Evolutionary conservation across 2,329 filamentous ascomycete genomes (phyloP).

Genomic region (Cercospora citrullina): DNA sequence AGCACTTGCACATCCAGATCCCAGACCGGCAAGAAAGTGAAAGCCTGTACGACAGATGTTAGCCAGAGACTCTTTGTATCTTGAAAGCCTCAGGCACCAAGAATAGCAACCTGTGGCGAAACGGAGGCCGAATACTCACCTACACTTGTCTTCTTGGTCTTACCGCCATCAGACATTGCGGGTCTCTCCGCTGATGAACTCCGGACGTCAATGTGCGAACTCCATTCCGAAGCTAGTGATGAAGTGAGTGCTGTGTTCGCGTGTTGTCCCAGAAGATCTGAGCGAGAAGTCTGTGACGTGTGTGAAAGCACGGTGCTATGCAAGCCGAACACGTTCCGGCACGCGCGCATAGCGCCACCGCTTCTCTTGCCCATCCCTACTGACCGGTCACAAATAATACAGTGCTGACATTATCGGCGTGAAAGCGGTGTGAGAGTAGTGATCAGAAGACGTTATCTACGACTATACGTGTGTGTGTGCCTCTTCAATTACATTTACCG

Average conservation of each 20-base stretch:
- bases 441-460: neutral
- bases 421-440: neutral
- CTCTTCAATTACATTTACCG: neutral
- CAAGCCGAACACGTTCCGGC: neutral
- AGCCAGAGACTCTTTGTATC: neutral
- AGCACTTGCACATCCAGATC: conserved; percentile 83
- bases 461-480: neutral
- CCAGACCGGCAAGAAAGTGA: conserved; percentile 85
- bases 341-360: neutral
- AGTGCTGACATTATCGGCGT: neutral
- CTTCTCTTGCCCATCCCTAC: neutral
- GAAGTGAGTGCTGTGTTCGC: neutral
- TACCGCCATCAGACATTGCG: conserved; percentile 23
- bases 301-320: neutral
- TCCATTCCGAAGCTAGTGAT: conserved; percentile 3
- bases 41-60: conserved; percentile 55
- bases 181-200: conserved; percentile 10
- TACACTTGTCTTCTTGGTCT: conserved; percentile 29
- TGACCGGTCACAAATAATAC: neutral
- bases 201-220: neutral
- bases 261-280: neutral
- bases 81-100: neutral
- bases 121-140: conserved; percentile 15
- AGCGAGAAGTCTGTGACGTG: neutral
- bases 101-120: neutral